Percentiles rank a stretch among this genome's conserved stretches.
Evolutionary conservation across 495 filamentous ascomycete genomes (phyloP).

Genomic region (Aspergillus baeticus): DNA sequence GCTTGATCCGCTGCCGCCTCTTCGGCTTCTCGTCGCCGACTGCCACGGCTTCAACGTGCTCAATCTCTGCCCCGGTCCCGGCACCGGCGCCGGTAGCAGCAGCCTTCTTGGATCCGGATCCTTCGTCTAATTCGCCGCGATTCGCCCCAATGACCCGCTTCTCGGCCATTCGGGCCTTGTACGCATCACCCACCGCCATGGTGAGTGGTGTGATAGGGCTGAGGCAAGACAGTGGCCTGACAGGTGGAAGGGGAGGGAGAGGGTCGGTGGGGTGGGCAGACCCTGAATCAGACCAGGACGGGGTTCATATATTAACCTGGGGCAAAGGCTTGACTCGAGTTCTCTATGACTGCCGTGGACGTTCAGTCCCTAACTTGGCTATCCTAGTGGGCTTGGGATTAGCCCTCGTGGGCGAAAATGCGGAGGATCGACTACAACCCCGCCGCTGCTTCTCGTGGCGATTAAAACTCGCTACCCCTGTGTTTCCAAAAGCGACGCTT

Average conservation of each 20-base stretch:
- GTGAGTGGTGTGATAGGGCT: background rate
- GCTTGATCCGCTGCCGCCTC: constrained; percentile 7
- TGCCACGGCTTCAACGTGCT: constrained; percentile 17
- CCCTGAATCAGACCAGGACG: background rate
- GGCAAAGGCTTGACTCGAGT: background rate
- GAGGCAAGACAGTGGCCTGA: background rate
- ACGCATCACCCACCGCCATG: constrained; percentile 16
- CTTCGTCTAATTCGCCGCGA: background rate
- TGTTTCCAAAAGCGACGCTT: no score
- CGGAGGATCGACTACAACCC: constrained; percentile 13
- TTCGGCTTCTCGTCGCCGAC: background rate
- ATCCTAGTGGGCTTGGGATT: background rate
- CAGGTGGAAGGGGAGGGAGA: background rate
- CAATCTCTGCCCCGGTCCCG: constrained; percentile 1
- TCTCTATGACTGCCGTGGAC: no score
- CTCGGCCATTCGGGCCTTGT: constrained; percentile 7
- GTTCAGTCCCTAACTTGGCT: background rate
- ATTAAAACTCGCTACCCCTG: no score
- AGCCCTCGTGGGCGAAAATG: constrained; percentile 5
- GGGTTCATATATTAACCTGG: constrained; percentile 1
- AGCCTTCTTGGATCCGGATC: background rate
- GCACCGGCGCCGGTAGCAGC: background rate
- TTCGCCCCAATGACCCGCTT: constrained; percentile 1
- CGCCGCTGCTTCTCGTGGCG: background rate
- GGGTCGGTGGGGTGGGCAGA: background rate